Evolutionary conservation across 2,329 filamentous ascomycete genomes (phyloP), one percentile per base, ranked within the genome.

Genomic region (Penicillium sp.): DNA sequence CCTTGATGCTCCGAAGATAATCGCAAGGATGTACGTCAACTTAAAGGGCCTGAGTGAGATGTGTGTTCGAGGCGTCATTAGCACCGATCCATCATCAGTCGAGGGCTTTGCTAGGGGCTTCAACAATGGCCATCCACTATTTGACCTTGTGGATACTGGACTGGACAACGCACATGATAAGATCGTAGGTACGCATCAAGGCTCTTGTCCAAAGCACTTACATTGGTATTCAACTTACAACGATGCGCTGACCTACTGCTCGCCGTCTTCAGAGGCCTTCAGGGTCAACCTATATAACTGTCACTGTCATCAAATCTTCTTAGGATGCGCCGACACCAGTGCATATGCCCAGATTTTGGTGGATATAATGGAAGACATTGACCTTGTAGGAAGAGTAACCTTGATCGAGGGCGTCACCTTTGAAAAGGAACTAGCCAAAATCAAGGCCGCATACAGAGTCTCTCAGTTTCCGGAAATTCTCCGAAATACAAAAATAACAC

Each of bases 281-380:
- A 76, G 77, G 57, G 62, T 79, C 41, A 73, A 77, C 62, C 66
- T 80, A 44, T 71, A 76, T 63, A 76, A 82, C 57, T 76, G 74
- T 53, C 79, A 80, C 56, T 83, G 80, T 59, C 78, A 77, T 46
- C 78, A 81, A 49, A 75, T 83, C 45, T 69, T 82, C 43, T 69
- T 83, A 31, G 81, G 79, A n/a, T n/a, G n/a, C n/a, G n/a, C n/a
- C n/a, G n/a, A n/a, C n/a, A n/a, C n/a, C n/a, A n/a, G n/a, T n/a
- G n/a, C n/a, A n/a, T n/a, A n/a, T n/a, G n/a, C n/a, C n/a, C n/a
- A n/a, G n/a, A n/a, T n/a, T n/a, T n/a, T n/a, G n/a, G n/a, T n/a
- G n/a, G n/a, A n/a, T n/a, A n/a, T n/a, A n/a, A n/a, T n/a, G n/a
- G n/a, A n/a, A n/a, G n/a, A n/a, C n/a, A n/a, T n/a, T n/a, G n/a